phyloP scores from a whole-genome alignment of 768 basidiomycete genomes.

The Suillus bovinus region DNA sequence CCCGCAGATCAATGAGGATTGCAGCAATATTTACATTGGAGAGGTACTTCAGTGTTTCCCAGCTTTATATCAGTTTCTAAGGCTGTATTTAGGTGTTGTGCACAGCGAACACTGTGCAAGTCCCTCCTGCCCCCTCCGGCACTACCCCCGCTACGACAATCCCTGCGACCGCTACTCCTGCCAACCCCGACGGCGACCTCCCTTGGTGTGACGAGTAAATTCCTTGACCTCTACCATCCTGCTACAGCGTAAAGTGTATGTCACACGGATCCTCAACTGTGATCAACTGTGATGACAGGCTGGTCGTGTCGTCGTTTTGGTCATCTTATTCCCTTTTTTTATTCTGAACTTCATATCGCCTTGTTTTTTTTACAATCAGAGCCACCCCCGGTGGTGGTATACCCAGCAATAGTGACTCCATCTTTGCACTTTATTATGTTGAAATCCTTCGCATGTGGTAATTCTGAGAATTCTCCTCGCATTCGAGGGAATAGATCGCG shows the following conservation, averaged over 20 bases:
- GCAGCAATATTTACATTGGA: slow-evolving; percentile 71
- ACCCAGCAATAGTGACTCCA: slow-evolving; percentile 21
- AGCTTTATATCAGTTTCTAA: neutral
- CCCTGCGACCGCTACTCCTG: slow-evolving; percentile 34
- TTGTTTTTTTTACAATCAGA: slow-evolving; percentile 6
- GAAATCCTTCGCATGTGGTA: slow-evolving; percentile 22
- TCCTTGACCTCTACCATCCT: neutral
- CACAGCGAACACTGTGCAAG: slow-evolving; percentile 37
- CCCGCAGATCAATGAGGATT: slow-evolving; percentile 61
- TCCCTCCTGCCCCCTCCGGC: slow-evolving; percentile 45
- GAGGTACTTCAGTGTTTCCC: slow-evolving; percentile 49
- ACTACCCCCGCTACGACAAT: slow-evolving; percentile 26
- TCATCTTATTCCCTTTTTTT: neutral
- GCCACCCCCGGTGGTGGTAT: slow-evolving; percentile 21
- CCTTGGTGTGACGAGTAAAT: slow-evolving; percentile 51
- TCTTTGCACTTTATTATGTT: slow-evolving; percentile 14
- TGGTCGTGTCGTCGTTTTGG: slow-evolving; percentile 24
- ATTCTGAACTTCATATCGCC: slow-evolving; percentile 1
- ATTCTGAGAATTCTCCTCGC: slow-evolving; percentile 27
- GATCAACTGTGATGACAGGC: slow-evolving; percentile 27
- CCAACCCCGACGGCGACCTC: slow-evolving; percentile 39
- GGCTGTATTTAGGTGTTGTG: slow-evolving; percentile 52
- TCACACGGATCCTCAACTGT: no score
- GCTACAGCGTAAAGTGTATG: neutral
- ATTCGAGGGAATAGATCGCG: slow-evolving; percentile 19